Conservation (phyloP, 2,329 filamentous ascomycete genomes). For the Botrytis paeoniae region DNA sequence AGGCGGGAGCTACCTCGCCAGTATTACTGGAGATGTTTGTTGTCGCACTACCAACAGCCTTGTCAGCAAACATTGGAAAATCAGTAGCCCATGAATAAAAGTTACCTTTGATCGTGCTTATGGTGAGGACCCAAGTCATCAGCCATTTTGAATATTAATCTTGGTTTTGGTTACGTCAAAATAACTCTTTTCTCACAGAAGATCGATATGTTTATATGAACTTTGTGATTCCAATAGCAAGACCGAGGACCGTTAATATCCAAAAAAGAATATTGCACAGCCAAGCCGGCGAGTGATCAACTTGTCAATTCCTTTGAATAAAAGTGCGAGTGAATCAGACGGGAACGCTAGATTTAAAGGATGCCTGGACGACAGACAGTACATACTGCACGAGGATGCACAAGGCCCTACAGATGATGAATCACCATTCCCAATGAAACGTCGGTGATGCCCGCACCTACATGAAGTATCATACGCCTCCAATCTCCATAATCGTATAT, state of each 20-base stretch:
- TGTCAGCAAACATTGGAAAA: neutral
- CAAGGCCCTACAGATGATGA: slow-evolving; percentile 6
- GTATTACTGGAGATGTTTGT: neutral
- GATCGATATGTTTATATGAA: neutral
- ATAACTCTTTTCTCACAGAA: neutral
- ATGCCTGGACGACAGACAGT: neutral
- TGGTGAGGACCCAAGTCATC: neutral
- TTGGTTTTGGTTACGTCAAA: neutral
- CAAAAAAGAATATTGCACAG: neutral
- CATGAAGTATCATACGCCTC: neutral
- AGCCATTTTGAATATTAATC: slow-evolving; percentile 10
- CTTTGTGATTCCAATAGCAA: neutral
- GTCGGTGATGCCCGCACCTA: slow-evolving; percentile 3
- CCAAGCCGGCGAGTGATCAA: neutral
- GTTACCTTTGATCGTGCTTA: slow-evolving; percentile 12
- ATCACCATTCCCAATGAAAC: neutral
- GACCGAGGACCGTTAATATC: neutral
- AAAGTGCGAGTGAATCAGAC: neutral
- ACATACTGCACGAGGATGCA: neutral
- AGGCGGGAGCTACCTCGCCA: neutral
- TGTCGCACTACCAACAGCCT: neutral
- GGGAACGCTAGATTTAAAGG: neutral
- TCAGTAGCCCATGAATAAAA: neutral
- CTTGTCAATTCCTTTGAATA: neutral
- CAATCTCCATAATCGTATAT: neutral